Base-by-base conservation (phyloP, 2,329 filamentous ascomycete genomes). In the Sclerotiophoma versabilis region DNA sequence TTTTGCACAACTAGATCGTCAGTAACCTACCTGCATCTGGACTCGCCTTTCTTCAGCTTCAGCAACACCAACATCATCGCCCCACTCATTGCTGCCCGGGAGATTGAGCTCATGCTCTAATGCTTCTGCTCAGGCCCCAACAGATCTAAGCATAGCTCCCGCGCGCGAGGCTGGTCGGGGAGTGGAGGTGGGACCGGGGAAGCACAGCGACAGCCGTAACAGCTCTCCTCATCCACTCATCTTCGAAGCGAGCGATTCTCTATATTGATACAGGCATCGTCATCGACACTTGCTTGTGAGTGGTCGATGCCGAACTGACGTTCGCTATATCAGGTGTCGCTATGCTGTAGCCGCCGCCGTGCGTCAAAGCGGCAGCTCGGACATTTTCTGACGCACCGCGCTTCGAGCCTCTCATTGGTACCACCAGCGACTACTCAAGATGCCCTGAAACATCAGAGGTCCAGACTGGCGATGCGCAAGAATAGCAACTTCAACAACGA, bases 381-480 rank as follows among this genome's bases (percentile, higher is more conserved):
- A 72, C 63, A 69, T 63, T 73, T 73, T 68, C 51, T 67, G 60
- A 59, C 60, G 59, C 53, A 70, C 50, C 57, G 62, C 64, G 43
- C 48, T 69, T 55, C 62, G 54, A 42, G 41, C 50, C 32, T 62
- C 68, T 70, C 47, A 75, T 75, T 75, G 71, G 73, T 62, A 48
- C 41, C 30, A 37, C 38, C 66, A 70, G 73, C 73, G 73, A 73
- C 72, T 75, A 72, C 71, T 75, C 72, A 59, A 66, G 60, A 70
- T 68, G 32, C 53, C 57, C 60, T 75, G 71, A 74, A 75, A 75
- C 72, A 59, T 61, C 59, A 57, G 37, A 54, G 53, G 60, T 66
- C 64, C 65, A 68, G 62, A 68, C 60, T 58, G 43, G 50, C 62
- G 44, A 59, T 37, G 58, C 49, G 66, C 66, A 72, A 66, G 69